Conservation (phyloP, 805 yeast species). For the Barnettozyma pratensis region DNA sequence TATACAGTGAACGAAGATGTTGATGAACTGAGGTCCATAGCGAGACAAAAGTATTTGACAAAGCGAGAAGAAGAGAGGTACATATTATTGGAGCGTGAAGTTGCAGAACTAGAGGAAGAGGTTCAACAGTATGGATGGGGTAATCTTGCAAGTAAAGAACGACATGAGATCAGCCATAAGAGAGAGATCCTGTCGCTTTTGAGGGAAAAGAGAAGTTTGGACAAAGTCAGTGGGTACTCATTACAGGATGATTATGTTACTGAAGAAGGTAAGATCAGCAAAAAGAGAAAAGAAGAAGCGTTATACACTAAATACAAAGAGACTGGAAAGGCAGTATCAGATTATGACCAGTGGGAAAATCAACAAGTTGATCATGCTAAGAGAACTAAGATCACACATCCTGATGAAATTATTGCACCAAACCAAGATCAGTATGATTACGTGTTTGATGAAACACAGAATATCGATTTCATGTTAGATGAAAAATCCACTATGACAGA, state of each 20-base stretch:
- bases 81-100: slow-evolving; percentile 39
- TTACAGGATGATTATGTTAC: slow-evolving; percentile 57
- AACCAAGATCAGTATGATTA: slow-evolving; percentile 57
- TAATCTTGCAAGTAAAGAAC: slow-evolving; percentile 42
- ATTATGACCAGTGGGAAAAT: slow-evolving; percentile 21
- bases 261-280: slow-evolving; percentile 47
- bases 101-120: slow-evolving; percentile 44
- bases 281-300: slow-evolving; percentile 46
- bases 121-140: slow-evolving; percentile 50
- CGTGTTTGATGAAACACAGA: slow-evolving; percentile 67
- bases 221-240: slow-evolving; percentile 36
- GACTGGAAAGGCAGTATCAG: slow-evolving; percentile 28
- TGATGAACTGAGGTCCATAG: slow-evolving; percentile 37
- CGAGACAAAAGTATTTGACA: slow-evolving; percentile 43
- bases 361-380: slow-evolving; percentile 16
- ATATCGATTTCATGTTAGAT: slow-evolving; percentile 46
- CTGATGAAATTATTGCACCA: slow-evolving; percentile 38
- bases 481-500: slow-evolving; percentile 21
- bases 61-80: slow-evolving; percentile 45
- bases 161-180: slow-evolving; percentile 45
- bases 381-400: slow-evolving; percentile 24
- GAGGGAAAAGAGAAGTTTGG: slow-evolving; percentile 31
- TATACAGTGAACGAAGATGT: slow-evolving; percentile 16
- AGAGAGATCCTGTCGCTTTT: slow-evolving; percentile 43
- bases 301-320: slow-evolving; percentile 39